Percentiles rank a stretch among this genome's conserved stretches.
Evolutionary conservation across 1,284 basidiomycete genomes (phyloP).

Genomic region (Flammula alnicola): DNA sequence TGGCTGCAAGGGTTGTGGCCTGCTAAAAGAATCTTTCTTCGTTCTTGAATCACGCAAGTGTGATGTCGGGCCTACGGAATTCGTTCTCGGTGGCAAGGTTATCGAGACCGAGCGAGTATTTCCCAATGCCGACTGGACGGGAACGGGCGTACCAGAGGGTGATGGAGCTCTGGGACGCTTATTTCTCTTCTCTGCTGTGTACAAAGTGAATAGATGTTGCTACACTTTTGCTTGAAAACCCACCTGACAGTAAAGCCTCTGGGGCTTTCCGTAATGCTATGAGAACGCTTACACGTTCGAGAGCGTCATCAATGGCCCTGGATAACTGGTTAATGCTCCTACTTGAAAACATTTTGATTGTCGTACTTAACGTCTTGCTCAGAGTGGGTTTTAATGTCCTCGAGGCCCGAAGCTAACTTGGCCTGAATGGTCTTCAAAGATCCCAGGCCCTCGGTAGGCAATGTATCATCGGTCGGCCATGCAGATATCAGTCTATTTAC

Average conservation of each 20-base stretch:
- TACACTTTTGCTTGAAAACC: conserved; percentile 9
- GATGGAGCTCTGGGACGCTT: conserved; percentile 76
- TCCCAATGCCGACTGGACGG: conserved; percentile 39
- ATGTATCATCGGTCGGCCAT: conserved; percentile 72
- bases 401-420: conserved; percentile 62
- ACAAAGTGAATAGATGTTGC: conserved; percentile 5
- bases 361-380: conserved; percentile 69
- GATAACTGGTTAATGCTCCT: conserved; percentile 11
- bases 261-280: conserved; percentile 74
- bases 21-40: conserved; percentile 61
- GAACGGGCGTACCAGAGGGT: conserved; percentile 54
- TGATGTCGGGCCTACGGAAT: conserved; percentile 59
- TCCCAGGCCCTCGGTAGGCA: conserved; percentile 69
- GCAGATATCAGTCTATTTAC: conserved; percentile 71
- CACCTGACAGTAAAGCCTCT: conserved; percentile 63
- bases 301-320: conserved; percentile 71
- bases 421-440: conserved; percentile 64
- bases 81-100: conserved; percentile 54
- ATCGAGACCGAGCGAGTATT: conserved; percentile 54
- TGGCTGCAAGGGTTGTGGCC: conserved; percentile 68
- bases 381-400: conserved; percentile 61
- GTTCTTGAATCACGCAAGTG: conserved; percentile 71
- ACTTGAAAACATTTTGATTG: conserved; percentile 10
- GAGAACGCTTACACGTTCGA: conserved; percentile 70
- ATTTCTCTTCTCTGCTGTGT: conserved; percentile 65